phyloP scores from a whole-genome alignment of 768 basidiomycete genomes.

The Collybia mongolica region DNA sequence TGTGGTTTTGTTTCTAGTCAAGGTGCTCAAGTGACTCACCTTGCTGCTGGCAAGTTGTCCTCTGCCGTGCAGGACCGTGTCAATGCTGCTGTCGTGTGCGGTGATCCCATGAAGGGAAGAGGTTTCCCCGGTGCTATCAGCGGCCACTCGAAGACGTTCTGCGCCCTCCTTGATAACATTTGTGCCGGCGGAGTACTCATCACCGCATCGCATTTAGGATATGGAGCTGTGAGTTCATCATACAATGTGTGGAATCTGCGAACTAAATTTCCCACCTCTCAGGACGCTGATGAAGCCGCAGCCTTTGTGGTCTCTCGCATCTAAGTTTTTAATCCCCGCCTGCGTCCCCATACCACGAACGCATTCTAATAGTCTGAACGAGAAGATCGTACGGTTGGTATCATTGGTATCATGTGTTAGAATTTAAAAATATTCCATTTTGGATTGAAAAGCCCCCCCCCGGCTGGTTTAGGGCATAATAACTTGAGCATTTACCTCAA shows the following conservation, averaged over 20 bases:
- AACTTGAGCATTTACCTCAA: too few relatives aligned
- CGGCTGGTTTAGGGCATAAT: too few relatives aligned
- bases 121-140: constrained; percentile 14
- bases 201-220: constrained; percentile 9
- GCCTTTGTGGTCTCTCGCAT: constrained; percentile 7
- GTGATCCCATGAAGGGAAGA: constrained; percentile 16
- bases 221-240: constrained; percentile 6
- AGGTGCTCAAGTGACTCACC: constrained; percentile 34
- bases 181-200: constrained; percentile 11
- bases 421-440: too few relatives aligned
- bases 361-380: too few relatives aligned
- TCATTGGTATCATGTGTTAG: too few relatives aligned
- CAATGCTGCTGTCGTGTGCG: constrained; percentile 17
- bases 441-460: too few relatives aligned
- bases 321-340: not conserved
- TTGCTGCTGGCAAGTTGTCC: constrained; percentile 31
- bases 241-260: not conserved
- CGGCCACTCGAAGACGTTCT: constrained; percentile 7
- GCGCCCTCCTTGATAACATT: constrained; percentile 12
- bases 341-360: too few relatives aligned
- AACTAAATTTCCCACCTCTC: not conserved
- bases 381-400: too few relatives aligned
- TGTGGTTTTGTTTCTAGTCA: constrained; percentile 11
- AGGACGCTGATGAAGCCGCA: constrained; percentile 8
- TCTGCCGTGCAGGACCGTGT: constrained; percentile 15